Base-by-base conservation (phyloP, 2,329 filamentous ascomycete species). In the Acarospora socialis region DNA sequence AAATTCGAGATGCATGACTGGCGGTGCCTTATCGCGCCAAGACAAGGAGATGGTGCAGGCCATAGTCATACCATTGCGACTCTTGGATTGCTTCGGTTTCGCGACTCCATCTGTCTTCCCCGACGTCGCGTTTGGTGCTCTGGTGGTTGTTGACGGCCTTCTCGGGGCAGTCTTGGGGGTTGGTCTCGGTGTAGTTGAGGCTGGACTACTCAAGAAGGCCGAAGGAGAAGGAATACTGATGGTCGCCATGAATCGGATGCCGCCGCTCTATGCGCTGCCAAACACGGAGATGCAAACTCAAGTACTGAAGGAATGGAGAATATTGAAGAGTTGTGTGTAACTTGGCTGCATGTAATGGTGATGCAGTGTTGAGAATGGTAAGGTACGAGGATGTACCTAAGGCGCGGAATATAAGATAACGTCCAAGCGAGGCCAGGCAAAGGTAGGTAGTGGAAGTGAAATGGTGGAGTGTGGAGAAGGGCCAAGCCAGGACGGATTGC, bases 81-180 rank as follows among this genome's bases (percentile, higher is more conserved):
- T 80, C 54, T 81, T 81, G 38, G 74, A 77, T 55, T 80, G 76
- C 49, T 80, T 81, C 18, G 72, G 70, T 48, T 77, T 81, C 25
- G 55, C 55, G 33, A 62, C 50, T 18, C 50, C 55, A 32, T 50
- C 53, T 47, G 51, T 36, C 38, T 44, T 50, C 34, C 44, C 47
- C 34, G 37, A 41, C 15, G 42, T 43, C 30, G 34, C 34, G 17
- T 29, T 44, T 30, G 41, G 43, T 40, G 48, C 38, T 7, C 46
- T 43, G n/a, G 46, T 43, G 23, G 47, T 42, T 30, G 50, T 42
- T 22, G 45, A 33, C 4, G 46, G 38, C 5, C 32, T 21, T 9
- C 21, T 34, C 16, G 27, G 15, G 14, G 34, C 2, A 4, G 18
- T 19, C 33, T 30, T 32, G 26, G 37, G 35, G 15, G 44, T 39